phyloP scores from a whole-genome alignment of 2,329 filamentous ascomycete genomes.

The Neospermospora avenae region DNA sequence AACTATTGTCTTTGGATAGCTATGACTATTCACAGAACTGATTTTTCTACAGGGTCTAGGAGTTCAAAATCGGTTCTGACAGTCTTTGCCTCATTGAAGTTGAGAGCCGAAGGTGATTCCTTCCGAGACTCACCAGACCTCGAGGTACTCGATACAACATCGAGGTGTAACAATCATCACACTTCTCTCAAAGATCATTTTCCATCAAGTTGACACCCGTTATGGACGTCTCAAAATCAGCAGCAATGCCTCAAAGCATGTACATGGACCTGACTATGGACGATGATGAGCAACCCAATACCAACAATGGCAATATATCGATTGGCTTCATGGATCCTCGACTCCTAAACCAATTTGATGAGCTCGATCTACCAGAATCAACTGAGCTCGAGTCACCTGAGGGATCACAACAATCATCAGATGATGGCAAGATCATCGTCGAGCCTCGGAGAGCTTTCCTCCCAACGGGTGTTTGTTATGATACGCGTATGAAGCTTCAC shows the following conservation, averaged over 20 bases:
- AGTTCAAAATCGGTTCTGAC: neutral
- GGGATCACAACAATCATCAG: constrained; percentile 16
- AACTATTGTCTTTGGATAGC: neutral
- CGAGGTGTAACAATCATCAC: neutral
- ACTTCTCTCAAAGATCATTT: neutral
- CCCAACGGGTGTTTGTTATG: constrained; percentile 80
- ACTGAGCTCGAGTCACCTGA: constrained; percentile 15
- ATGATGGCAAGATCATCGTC: constrained; percentile 2
- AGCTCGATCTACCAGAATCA: constrained; percentile 9
- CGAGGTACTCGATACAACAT: neutral
- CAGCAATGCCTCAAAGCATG: constrained; percentile 16
- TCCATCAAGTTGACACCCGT: neutral
- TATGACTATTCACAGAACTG: neutral
- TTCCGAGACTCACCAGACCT: neutral
- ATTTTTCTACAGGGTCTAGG: neutral
- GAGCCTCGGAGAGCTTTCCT: constrained; percentile 35
- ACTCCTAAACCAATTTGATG: constrained; percentile 17
- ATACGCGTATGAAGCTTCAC: constrained; percentile 93
- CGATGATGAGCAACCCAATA: constrained; percentile 12
- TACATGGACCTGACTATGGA: constrained; percentile 25
- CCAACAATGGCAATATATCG: constrained; percentile 12
- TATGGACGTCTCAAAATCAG: constrained; percentile 13
- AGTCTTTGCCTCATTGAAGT: neutral
- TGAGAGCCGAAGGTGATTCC: neutral
- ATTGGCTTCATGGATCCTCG: constrained; percentile 30